Evolutionary conservation across 441 rosid genomes (phyloP), one percentile per base, ranked within the genome.

Genomic region (Pelargonium exstipulatum): DNA sequence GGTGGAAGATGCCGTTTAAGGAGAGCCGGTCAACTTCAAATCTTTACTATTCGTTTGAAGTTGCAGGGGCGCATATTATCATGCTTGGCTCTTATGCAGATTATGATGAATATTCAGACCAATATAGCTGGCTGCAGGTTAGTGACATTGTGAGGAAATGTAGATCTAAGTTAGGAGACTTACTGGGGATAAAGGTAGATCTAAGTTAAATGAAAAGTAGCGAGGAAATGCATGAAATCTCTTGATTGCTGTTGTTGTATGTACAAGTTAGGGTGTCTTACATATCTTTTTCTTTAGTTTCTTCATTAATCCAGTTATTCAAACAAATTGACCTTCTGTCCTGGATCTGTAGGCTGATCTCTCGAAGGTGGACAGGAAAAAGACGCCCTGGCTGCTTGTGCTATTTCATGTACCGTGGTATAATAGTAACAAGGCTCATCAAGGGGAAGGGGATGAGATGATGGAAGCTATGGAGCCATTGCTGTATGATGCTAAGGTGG

Each of bases 371-470:
- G 87, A 95, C 74, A 82, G 96, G 65, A 80, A 81, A 16, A 90
- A 75, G 81, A 91, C 96, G 69, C 99, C 99, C 8, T 91, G 99
- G 97, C 78, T 95, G 26, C 77, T 95, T 71, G 97, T 73, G 24
- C 84, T 88, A 20, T 85, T 86, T 79, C 99, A 91, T 73, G 92
- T 81, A 49, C 99, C 99, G 3, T 95, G 99, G 97, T 95, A 95
- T 78, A 95, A 91, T 69, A 94, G 94, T 65, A 91, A 94, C 57
- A 51, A 82, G 60, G 97, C 96, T 37, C 99, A 90, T 82, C 97
- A 84, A 79, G 80, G 82, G 53, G 95, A 87, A 83, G 99, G 99
- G 18, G 86, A 84, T 49, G 78, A 29, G 12, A 94, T 94, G 97
- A 90, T 90, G 96, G 87, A 69, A 63, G 81, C 83, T 69, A 82